Evolutionary conservation across 371 early-diverging fungal species (phyloP).

Genomic region (Syncephalastrum sp.): DNA sequence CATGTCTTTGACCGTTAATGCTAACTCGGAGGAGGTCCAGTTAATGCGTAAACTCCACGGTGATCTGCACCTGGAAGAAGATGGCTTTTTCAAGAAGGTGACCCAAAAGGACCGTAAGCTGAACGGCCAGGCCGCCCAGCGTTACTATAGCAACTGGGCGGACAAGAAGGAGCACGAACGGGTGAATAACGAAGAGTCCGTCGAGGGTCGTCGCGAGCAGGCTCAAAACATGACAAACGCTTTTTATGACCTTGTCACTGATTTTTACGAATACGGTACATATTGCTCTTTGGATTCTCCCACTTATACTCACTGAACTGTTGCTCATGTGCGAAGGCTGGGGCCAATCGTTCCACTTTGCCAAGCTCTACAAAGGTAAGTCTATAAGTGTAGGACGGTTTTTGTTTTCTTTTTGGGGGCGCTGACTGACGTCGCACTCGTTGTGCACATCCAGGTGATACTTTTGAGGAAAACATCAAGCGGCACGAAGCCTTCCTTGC

Average conservation of each 20-base stretch:
- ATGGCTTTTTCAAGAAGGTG: constrained; percentile 41
- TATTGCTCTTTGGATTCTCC: not conserved
- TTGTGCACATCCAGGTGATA: constrained; percentile 40
- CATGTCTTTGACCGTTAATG: constrained; percentile 29
- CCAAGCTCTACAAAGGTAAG: constrained; percentile 45
- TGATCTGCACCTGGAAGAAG: constrained; percentile 31
- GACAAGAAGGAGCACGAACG: constrained; percentile 25
- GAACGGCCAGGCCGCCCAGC: constrained; percentile 41
- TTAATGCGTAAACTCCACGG: constrained; percentile 43
- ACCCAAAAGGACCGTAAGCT: constrained; percentile 51
- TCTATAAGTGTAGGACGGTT: not conserved
- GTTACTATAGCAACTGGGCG: constrained; percentile 41
- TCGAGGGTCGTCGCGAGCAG: constrained; percentile 39
- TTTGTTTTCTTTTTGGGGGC: too few relatives aligned
- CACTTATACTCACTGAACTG: not conserved
- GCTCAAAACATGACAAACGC: constrained; percentile 65
- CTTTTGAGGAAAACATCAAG: constrained; percentile 66
- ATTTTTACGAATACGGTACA: constrained; percentile 64
- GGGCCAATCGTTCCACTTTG: constrained; percentile 84
- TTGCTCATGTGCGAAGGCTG: constrained; percentile 48
- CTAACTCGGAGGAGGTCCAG: constrained; percentile 28
- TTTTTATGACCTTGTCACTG: constrained; percentile 64
- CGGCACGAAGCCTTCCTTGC: constrained; percentile 79
- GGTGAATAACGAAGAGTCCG: constrained; percentile 23
- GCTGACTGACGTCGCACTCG: too few relatives aligned